Percentiles rank a stretch among this genome's conserved stretches.
These are phyloP conservation scores for Cytauxzoon felis DNA, from an alignment of 169 alveolate genomes.

Conservation along the genomic window DNA sequence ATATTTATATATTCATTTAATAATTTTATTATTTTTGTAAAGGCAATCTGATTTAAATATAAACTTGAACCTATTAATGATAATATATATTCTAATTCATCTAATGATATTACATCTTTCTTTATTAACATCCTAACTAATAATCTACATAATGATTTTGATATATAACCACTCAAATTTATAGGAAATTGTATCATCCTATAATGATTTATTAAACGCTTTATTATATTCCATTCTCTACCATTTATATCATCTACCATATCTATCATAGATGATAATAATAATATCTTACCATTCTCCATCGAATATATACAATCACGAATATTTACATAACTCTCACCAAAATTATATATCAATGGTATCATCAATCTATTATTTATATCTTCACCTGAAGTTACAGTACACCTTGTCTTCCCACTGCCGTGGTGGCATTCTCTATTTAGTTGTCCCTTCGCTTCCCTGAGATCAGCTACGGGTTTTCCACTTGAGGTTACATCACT, in stretches of 20 bases:
- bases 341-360: too few relatives aligned
- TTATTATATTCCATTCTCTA: neutral
- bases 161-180: slow-evolving; percentile 3
- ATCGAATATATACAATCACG: slow-evolving; percentile 23
- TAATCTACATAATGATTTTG: slow-evolving; percentile 7
- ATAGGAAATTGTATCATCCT: slow-evolving; percentile 11
- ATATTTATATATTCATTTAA: neutral
- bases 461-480: too few relatives aligned
- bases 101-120: neutral
- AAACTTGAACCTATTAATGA: slow-evolving; percentile 7
- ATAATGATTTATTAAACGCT: slow-evolving; percentile 5
- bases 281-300: slow-evolving; percentile 23
- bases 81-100: neutral
- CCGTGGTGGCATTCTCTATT: too few relatives aligned
- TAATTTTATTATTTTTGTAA: neutral
- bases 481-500: too few relatives aligned
- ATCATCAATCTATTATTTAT: too few relatives aligned
- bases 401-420: too few relatives aligned
- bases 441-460: too few relatives aligned
- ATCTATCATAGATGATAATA: slow-evolving; percentile 10
- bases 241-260: neutral
- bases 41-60: slow-evolving; percentile 7
- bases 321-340: slow-evolving; percentile 8
- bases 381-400: too few relatives aligned
- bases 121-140: neutral